These are phyloP conservation scores for Boletellus ananas DNA, from an alignment of 768 basidiomycete genomes.

Conservation along the genomic window DNA sequence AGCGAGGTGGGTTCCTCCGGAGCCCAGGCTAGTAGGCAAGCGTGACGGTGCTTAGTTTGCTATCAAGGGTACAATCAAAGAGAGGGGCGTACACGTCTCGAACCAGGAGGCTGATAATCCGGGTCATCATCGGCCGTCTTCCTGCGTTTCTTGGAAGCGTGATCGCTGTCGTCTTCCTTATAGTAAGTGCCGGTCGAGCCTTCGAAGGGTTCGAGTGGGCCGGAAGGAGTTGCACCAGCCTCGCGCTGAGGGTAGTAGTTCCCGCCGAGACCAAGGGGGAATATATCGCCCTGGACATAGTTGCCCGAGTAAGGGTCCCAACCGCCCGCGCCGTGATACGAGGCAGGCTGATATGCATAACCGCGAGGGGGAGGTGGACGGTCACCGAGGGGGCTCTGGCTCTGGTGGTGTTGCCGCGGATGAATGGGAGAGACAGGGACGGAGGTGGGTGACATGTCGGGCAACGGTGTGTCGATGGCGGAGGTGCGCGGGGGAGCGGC, in stretches of 20 bases:
- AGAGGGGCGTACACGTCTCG: conserved; percentile 50
- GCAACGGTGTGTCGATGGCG: conserved; percentile 18
- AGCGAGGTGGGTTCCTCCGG: conserved; percentile 41
- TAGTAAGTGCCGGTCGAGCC: conserved; percentile 24
- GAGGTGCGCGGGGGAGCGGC: conserved; percentile 25
- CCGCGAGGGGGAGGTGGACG: conserved; percentile 33
- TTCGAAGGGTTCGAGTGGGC: conserved; percentile 19
- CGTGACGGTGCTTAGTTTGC: neutral
- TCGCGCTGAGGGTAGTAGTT: conserved; percentile 35
- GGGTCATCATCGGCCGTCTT: conserved; percentile 45
- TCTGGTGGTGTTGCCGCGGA: conserved; percentile 25
- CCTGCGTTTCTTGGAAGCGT: conserved; percentile 48
- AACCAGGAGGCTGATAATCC: conserved; percentile 48
- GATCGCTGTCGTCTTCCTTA: conserved; percentile 30
- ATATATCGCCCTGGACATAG: conserved; percentile 36
- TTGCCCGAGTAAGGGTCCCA: conserved; percentile 39
- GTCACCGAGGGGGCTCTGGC: conserved; percentile 26
- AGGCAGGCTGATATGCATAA: conserved; percentile 35
- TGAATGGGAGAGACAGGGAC: conserved; percentile 17
- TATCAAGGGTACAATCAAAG: neutral
- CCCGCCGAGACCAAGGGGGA: conserved; percentile 36
- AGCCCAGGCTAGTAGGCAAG: conserved; percentile 31
- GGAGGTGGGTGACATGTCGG: conserved; percentile 24
- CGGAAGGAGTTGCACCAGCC: conserved; percentile 6
- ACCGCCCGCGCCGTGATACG: conserved; percentile 37